Conservation (phyloP, 805 yeast genomes). For the Saccharomycopsis fermentans region DNA sequence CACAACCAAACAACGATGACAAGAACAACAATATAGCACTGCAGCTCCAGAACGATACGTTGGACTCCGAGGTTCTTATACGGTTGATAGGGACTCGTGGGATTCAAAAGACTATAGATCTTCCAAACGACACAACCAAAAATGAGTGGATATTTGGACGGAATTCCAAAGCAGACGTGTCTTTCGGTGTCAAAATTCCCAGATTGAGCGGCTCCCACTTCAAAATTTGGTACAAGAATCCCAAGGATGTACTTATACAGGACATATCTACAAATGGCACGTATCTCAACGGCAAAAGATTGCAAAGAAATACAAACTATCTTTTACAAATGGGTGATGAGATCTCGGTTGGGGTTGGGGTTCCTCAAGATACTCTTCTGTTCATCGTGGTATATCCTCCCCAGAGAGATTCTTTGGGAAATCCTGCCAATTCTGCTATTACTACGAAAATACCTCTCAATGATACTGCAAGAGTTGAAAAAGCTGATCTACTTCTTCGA, state of each 20-base stretch:
- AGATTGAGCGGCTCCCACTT: constrained; percentile 69
- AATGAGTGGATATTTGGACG: constrained; percentile 70
- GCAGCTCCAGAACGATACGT: not conserved
- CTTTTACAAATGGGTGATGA: constrained; percentile 89
- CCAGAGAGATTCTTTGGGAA: constrained; percentile 10
- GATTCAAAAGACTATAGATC: constrained; percentile 38
- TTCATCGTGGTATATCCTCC: constrained; percentile 36
- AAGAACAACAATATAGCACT: constrained; percentile 20
- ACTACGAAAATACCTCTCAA: constrained; percentile 17
- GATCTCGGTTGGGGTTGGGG: constrained; percentile 81
- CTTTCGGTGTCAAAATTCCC: constrained; percentile 46
- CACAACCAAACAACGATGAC: constrained; percentile 22
- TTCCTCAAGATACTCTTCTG: constrained; percentile 51
- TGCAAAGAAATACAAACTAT: constrained; percentile 71
- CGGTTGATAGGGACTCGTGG: constrained; percentile 53
- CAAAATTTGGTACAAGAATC: constrained; percentile 55
- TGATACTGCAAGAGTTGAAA: constrained; percentile 20
- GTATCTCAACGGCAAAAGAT: constrained; percentile 59
- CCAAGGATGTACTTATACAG: constrained; percentile 36
- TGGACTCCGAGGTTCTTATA: constrained; percentile 33
- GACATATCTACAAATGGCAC: constrained; percentile 93
- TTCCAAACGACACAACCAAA: constrained; percentile 27
- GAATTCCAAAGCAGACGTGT: constrained; percentile 52
- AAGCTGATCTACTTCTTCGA: constrained; percentile 9
- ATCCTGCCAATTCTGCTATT: not conserved